These are phyloP conservation scores for Clathrospora elynae DNA, from an alignment of 2,329 filamentous ascomycete species.

Conservation along the genomic window DNA sequence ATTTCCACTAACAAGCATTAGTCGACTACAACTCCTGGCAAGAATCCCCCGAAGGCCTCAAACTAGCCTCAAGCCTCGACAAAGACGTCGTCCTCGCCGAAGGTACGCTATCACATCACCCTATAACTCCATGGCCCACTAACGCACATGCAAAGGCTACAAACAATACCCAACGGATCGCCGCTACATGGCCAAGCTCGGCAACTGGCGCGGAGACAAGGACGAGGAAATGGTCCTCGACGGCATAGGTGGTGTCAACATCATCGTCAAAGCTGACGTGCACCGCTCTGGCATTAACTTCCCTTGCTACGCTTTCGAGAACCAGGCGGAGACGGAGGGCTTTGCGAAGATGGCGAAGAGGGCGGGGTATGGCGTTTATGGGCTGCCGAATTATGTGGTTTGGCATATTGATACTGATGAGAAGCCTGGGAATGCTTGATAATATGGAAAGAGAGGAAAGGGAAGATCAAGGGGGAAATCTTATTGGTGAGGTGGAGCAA, in stretches of 20 bases:
- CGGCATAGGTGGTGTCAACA: conserved; percentile 95
- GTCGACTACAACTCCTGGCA: conserved; percentile 99
- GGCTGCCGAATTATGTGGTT: conserved; percentile 95
- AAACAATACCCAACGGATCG: conserved; percentile 90
- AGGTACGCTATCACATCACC: conserved; percentile 58
- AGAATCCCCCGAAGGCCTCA: conserved; percentile 83
- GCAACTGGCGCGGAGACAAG: conserved; percentile 90
- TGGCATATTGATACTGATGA: conserved; percentile 98
- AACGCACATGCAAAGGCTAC: conserved; percentile 65
- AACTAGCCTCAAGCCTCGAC: conserved; percentile 72
- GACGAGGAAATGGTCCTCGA: conserved; percentile 92
- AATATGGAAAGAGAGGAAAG: not conserved
- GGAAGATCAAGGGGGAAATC: not conserved
- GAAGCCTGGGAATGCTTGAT: conserved; percentile 77
- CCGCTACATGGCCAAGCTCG: conserved; percentile 86
- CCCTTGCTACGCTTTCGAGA: conserved; percentile 94
- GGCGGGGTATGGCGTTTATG: conserved; percentile 89
- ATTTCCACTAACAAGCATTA: conserved; percentile 43
- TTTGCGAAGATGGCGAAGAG: conserved; percentile 99
- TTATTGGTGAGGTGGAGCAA: not conserved
- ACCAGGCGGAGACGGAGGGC: conserved; percentile 97
- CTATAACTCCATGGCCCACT: not conserved
- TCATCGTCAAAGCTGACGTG: conserved; percentile 96
- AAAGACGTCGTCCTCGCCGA: conserved; percentile 87
- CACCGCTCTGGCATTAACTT: conserved; percentile 98